phyloP scores from a whole-genome alignment of 768 basidiomycete species.

The Lyophyllum atratum region DNA sequence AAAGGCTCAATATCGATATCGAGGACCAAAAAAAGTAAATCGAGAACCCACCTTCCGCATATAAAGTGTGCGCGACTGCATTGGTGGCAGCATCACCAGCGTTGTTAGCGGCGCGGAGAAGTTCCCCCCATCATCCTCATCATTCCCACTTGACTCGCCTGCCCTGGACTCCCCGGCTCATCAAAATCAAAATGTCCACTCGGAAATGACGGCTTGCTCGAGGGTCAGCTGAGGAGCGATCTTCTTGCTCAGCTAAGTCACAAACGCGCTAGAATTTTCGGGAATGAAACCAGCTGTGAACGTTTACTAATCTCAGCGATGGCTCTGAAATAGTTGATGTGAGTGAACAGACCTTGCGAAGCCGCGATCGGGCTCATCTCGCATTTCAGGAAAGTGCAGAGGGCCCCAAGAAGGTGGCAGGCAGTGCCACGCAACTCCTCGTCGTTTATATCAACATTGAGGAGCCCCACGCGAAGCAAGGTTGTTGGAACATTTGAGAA shows the following conservation, averaged over 20 bases:
- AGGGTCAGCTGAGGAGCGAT: slow-evolving; percentile 70
- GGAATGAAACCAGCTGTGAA: slow-evolving; percentile 69
- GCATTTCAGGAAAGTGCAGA: slow-evolving; percentile 74
- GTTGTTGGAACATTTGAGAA: slow-evolving; percentile 87
- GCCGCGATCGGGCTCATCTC: slow-evolving; percentile 73
- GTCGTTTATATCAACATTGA: slow-evolving; percentile 73
- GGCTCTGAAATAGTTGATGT: neutral
- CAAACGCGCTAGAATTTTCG: slow-evolving; percentile 63
- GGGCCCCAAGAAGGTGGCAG: slow-evolving; percentile 76
- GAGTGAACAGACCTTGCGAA: slow-evolving; percentile 55
- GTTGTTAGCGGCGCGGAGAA: slow-evolving; percentile 29
- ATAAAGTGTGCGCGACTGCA: slow-evolving; percentile 67
- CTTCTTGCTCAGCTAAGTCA: slow-evolving; percentile 67
- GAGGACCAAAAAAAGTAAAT: neutral
- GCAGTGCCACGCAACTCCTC: slow-evolving; percentile 79
- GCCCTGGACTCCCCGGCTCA: slow-evolving; percentile 41
- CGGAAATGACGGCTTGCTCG: slow-evolving; percentile 64
- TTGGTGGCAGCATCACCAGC: slow-evolving; percentile 23
- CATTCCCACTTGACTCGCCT: slow-evolving; percentile 29
- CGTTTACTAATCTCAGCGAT: neutral
- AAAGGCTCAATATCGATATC: slow-evolving; percentile 10
- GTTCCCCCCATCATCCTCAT: slow-evolving; percentile 42
- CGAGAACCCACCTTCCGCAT: slow-evolving; percentile 80
- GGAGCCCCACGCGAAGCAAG: slow-evolving; percentile 82
- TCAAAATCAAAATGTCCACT: slow-evolving; percentile 88